These are phyloP conservation scores for Metschnikowia henanensis DNA, from an alignment of 805 yeast species.

Conservation along the genomic window DNA sequence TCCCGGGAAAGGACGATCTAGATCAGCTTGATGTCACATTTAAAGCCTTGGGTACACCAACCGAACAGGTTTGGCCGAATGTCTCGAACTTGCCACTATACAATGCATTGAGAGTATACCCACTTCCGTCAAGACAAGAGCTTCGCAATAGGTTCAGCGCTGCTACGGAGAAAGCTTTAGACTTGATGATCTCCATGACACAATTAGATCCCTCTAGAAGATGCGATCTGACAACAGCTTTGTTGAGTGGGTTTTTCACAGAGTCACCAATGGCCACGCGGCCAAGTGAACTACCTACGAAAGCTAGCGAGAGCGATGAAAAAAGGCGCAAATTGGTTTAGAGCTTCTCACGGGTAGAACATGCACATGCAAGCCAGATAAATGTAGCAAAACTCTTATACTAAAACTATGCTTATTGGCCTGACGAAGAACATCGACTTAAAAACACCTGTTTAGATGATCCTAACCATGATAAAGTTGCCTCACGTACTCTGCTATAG, in stretches of 20 bases:
- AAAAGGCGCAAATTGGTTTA: constrained; percentile 18
- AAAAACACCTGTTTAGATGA: too few species aligned
- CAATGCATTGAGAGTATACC: constrained; percentile 71
- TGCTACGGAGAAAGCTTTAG: constrained; percentile 83
- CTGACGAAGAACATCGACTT: too few species aligned
- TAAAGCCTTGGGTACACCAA: constrained; percentile 94
- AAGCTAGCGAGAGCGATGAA: constrained; percentile 20
- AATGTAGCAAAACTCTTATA: background rate
- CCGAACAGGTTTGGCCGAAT: constrained; percentile 89
- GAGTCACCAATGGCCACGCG: constrained; percentile 77
- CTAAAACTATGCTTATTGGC: too few species aligned
- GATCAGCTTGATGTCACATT: constrained; percentile 95
- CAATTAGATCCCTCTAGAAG: constrained; percentile 77
- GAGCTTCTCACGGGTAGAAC: constrained; percentile 7
- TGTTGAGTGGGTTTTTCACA: constrained; percentile 64
- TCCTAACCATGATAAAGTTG: constrained; percentile 20
- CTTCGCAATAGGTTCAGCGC: constrained; percentile 83
- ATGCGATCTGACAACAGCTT: constrained; percentile 61
- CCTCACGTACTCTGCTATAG: constrained; percentile 73
- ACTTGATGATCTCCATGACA: constrained; percentile 70
- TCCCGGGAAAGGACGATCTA: constrained; percentile 88
- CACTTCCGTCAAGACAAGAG: constrained; percentile 81
- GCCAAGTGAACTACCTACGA: constrained; percentile 62
- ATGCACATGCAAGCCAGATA: background rate
- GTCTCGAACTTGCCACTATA: constrained; percentile 78